Conservation (phyloP, 768 basidiomycete genomes). For the Suillus hirtellus region DNA sequence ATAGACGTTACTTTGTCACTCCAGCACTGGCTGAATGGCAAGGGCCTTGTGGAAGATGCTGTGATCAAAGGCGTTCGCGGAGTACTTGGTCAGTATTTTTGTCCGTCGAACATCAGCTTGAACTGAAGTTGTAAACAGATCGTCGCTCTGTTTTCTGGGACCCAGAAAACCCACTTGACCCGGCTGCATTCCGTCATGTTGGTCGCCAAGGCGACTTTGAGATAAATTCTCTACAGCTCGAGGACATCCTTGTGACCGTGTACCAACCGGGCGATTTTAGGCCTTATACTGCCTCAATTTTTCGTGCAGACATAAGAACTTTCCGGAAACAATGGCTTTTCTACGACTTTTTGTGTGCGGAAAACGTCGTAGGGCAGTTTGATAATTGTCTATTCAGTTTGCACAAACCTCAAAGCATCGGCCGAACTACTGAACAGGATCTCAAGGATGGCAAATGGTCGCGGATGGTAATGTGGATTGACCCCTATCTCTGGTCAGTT, state of each 20-base stretch:
- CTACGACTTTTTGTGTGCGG: constrained; percentile 88
- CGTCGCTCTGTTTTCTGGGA: constrained; percentile 87
- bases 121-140: constrained; percentile 47
- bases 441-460: constrained; percentile 82
- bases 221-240: constrained; percentile 83
- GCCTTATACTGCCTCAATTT: constrained; percentile 90
- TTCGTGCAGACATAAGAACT: constrained; percentile 82
- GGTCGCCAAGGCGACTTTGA: constrained; percentile 86
- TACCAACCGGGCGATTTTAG: constrained; percentile 93
- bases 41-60: constrained; percentile 88
- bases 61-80: constrained; percentile 94
- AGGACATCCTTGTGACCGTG: constrained; percentile 92
- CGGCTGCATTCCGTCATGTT: constrained; percentile 76
- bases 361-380: constrained; percentile 95
- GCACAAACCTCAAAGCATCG: constrained; percentile 95
- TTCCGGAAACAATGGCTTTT: constrained; percentile 95
- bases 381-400: constrained; percentile 97
- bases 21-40: constrained; percentile 92
- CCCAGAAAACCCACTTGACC: constrained; percentile 76
- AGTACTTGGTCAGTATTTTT: constrained; percentile 65
- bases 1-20: constrained; percentile 94
- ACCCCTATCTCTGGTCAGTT: background rate
- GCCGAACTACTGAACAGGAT: constrained; percentile 85
- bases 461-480: constrained; percentile 70
- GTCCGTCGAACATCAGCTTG: background rate